Evolutionary conservation across 108 stramenopile species (phyloP).

Genomic region (Skeletonema menzelii): DNA sequence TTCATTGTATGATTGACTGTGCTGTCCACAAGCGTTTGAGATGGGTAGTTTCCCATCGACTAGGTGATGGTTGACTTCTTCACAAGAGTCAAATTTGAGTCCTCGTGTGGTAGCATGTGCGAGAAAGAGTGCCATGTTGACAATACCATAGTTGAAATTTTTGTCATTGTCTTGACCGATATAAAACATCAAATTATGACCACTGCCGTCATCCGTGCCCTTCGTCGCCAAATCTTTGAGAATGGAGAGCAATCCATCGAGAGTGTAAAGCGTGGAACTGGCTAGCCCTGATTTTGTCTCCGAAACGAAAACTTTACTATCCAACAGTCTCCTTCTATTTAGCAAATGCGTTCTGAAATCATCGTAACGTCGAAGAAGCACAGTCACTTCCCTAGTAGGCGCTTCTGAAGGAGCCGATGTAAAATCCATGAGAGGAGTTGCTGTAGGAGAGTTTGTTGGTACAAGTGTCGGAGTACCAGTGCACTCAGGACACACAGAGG

Average conservation of each 20-base stretch:
- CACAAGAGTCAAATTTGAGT: constrained; percentile 55
- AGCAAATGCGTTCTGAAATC: constrained; percentile 9
- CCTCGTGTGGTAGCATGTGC: constrained; percentile 58
- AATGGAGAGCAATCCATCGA: constrained; percentile 35
- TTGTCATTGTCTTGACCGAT: constrained; percentile 32
- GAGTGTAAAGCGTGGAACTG: constrained; percentile 20
- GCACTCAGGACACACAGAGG: background rate
- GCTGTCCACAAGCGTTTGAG: constrained; percentile 40
- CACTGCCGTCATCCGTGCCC: constrained; percentile 9
- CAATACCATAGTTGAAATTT: constrained; percentile 26
- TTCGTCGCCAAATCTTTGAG: constrained; percentile 22
- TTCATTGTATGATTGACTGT: constrained; percentile 47
- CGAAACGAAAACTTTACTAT: constrained; percentile 21
- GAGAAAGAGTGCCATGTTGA: constrained; percentile 31
- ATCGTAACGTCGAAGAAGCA: background rate
- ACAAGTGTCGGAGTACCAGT: constrained; percentile 4
- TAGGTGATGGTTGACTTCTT: constrained; percentile 33
- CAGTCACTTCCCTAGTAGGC: constrained; percentile 4
- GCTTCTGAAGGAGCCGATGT: constrained; percentile 7
- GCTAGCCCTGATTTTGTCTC: constrained; percentile 7
- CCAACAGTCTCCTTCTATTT: constrained; percentile 9
- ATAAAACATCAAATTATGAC: constrained; percentile 16
- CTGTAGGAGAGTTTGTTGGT: constrained; percentile 21
- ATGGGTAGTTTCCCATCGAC: constrained; percentile 19
- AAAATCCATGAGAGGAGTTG: constrained; percentile 6